Base-by-base conservation (phyloP, 73 alveolate genomes). In the Paraurostyla sp. region DNA sequence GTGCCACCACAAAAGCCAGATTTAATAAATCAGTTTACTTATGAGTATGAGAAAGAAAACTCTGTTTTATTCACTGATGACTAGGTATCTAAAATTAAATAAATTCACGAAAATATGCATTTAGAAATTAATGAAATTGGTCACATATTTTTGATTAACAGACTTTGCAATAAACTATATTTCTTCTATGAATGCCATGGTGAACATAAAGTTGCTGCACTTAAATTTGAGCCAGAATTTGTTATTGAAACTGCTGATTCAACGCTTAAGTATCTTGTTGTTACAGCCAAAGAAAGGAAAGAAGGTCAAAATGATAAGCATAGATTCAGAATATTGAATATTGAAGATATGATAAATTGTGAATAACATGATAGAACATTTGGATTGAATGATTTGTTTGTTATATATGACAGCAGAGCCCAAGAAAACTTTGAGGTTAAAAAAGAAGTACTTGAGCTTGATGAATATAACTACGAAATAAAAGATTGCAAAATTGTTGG, bases 161-260 rank as follows among this genome's bases (percentile, higher is more conserved):
- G 82, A 65, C 25, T 65, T 0, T 38, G 41, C 36, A 65, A 65
- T 35, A 65, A 56, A 7, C 60, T 65, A 18, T 65, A 65, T 22
- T 65, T 65, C 82, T 65, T 65, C 58, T 65, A 65, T 65, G 60
- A 38, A 23, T 65, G 82, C 25, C 32, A 36, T 15, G 58, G 58
- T 36, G 82, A 65, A 65, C 42, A 65, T 36, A 65, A 65, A 65
- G 45, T 65, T 13, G 56, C 58, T 7, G 41, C 35, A 40, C 9
- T 38, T 11, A 65, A 65, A 38, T 40, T 65, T 36, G 60, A 33
- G 13, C 82, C 82, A 2, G 25, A 3, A 2, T 36, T 36, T 30
- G 38, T 38, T 65, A 33, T 65, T 22, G 9, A 9, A 3, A 38
- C 56, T 18, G 82, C 58, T 32, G 82, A 65, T 65, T 65, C 82